These are phyloP conservation scores for Saccharum officinarum DNA, from an alignment of 176 grass and related monocot genomes.

Conservation along the genomic window DNA sequence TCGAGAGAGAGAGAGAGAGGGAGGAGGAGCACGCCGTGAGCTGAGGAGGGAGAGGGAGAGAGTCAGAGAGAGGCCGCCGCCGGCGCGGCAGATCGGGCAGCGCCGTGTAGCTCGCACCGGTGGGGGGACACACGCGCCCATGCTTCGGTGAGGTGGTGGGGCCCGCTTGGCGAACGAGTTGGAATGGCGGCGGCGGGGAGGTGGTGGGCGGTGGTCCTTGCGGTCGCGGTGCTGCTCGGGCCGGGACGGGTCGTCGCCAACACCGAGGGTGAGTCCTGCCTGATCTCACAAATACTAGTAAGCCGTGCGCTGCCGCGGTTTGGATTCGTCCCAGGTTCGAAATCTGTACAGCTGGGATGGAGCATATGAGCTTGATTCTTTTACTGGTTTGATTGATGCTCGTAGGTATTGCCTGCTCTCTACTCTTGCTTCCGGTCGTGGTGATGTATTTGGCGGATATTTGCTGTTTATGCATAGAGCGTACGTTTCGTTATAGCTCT, in stretches of 20 bases:
- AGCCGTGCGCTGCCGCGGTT: background rate
- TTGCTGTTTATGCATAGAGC: background rate
- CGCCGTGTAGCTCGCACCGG: background rate
- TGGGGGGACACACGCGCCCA: constrained; percentile 11
- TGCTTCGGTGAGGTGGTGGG: constrained; percentile 41
- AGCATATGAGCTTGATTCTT: background rate
- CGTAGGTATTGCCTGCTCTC: background rate
- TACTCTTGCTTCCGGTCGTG: background rate
- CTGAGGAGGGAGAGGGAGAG: background rate
- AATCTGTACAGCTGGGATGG: background rate
- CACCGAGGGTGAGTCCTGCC: constrained; percentile 43
- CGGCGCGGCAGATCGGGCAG: constrained; percentile 29
- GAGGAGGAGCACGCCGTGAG: background rate
- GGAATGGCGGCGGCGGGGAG: constrained; percentile 39
- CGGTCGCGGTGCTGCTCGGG: constrained; percentile 16
- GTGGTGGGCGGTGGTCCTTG: constrained; percentile 29
- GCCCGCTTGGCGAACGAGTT: constrained; percentile 17
- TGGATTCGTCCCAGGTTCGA: background rate
- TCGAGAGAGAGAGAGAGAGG: background rate
- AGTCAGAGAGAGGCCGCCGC: background rate
- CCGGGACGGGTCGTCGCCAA: constrained; percentile 43
- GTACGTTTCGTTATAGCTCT: background rate
- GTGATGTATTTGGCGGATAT: background rate
- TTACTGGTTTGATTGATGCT: background rate
- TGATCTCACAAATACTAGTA: constrained; percentile 11